phyloP scores from a whole-genome alignment of 108 stramenopile species.

The Skeletonema potamos region DNA sequence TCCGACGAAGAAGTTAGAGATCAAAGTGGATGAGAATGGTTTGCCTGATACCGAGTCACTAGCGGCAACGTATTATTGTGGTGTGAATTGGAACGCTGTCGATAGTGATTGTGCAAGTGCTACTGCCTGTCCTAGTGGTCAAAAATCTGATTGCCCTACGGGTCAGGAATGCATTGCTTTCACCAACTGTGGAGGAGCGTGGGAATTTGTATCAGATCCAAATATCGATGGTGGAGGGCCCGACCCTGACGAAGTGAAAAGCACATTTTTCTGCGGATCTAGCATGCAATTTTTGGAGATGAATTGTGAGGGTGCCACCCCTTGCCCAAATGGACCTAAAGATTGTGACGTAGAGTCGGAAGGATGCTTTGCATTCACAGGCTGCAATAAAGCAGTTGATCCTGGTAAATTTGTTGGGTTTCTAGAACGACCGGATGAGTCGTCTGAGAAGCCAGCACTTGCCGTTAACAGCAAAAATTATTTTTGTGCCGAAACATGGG shows the following conservation, averaged over 20 bases:
- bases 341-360: slow-evolving; percentile 29
- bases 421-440: slow-evolving; percentile 16
- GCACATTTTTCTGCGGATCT: slow-evolving; percentile 44
- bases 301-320: slow-evolving; percentile 43
- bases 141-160: slow-evolving; percentile 17
- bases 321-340: slow-evolving; percentile 42
- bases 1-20: slow-evolving; percentile 4
- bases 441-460: not conserved
- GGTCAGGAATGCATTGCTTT: slow-evolving; percentile 40
- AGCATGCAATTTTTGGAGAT: slow-evolving; percentile 47
- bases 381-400: slow-evolving; percentile 36
- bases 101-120: slow-evolving; percentile 24
- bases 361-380: slow-evolving; percentile 50
- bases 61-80: slow-evolving; percentile 40
- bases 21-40: slow-evolving; percentile 26
- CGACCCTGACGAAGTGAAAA: slow-evolving; percentile 32
- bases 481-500: slow-evolving; percentile 36
- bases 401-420: slow-evolving; percentile 49
- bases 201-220: slow-evolving; percentile 34
- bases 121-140: slow-evolving; percentile 36
- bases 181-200: slow-evolving; percentile 47
- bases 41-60: slow-evolving; percentile 32
- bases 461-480: not conserved
- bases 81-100: slow-evolving; percentile 30
- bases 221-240: slow-evolving; percentile 46